Base-by-base conservation (phyloP, 768 basidiomycete genomes). In the Coprinopsis cinerea region DNA sequence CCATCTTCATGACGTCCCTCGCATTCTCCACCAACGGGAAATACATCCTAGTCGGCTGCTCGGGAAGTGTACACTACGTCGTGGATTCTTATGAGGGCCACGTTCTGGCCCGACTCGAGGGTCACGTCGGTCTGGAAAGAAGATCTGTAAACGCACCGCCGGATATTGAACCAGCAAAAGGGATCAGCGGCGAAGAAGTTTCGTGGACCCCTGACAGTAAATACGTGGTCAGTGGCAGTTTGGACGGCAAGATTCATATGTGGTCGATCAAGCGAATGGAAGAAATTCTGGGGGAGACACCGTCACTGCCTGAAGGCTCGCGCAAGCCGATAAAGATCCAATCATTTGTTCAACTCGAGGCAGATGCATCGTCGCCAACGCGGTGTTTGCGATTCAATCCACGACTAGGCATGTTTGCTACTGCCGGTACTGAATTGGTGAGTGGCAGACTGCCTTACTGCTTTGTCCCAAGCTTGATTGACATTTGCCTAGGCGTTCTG, bases 151-250 rank as follows among this genome's bases (percentile, higher is more conserved):
- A 61, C 39, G 63, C 71, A 4, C 70, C 74, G 15, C 75, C 71
- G 15, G 77, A 68, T 47, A 83, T 90, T 57, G 76, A 84, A 64
- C 81, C 90, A 46, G 62, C 73, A 14, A 83, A 85, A 55, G 93
- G 92, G 1, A 81, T 78, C 49, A 94, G 92, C 52, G 91, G 94
- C 11, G 92, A 97, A 63, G 96, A 98, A 69, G 86, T 94, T 3
- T 78, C 79, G 10, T 98, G 92, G 91, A 93, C 90, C 2, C 89
- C 92, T 0, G 95, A 99, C 64, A 92, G 92, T 65, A 89, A 89
- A 64, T 99, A 78, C 59, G 75, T 98, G 36, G 65, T 96, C 4
- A 78, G 88, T 18, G 96, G 96, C 47, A 85, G 83, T 60, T 74
- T 88, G 25, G 84, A 94, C 61, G 96, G 96, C 39, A 82, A 78